Base-by-base conservation (phyloP, 176 grass and related monocot species). In the Oryza punctata region DNA sequence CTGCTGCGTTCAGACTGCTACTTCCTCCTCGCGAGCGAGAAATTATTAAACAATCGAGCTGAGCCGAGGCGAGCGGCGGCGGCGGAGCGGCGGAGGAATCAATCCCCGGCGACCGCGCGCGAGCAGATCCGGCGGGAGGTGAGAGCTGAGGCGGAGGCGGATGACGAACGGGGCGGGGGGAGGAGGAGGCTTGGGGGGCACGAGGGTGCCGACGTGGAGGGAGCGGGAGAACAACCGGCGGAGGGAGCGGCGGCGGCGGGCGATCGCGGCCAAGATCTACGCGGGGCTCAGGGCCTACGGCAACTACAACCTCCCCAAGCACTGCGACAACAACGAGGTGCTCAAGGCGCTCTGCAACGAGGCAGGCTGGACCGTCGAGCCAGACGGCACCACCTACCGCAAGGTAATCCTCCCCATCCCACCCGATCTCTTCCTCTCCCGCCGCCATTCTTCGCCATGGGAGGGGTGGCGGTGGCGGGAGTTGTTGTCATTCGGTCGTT, bases 291-390 rank as follows among this genome's bases (percentile, higher is more conserved):
- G 97, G 73, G 87, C 91, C 59, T 92, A 99, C 67, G 97, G 97
- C 60, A 94, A 89, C 89, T 99, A 96, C 88, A 92, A 90, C 80
- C 93, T 99, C 3, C 97, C 97, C 59, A 99, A 99, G 91, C 97
- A 96, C 87, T 99, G 97, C 87, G 97, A 99, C 91, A 99, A 99
- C 91, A 99, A 99, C 85, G 97, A 99, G 89, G 97, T 99, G 49
- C 90, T 99, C 89, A 99, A 99, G 82, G 97, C 97, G 74, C 93
- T 99, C 60, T 99, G 97, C 93, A 80, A 89, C 83, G 97, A 99
- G 97, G 97, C 97, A 3, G 97, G 97, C 0, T 99, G 97, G 97
- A 78, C 71, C 81, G 97, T 99, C 78, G 89, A 99, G 81, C 91
- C 89, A 37, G 97, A 99, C 70, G 97, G 97, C 68, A 99, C 88